Conservation (phyloP, 768 basidiomycete species). For the Lactarius vividus region DNA sequence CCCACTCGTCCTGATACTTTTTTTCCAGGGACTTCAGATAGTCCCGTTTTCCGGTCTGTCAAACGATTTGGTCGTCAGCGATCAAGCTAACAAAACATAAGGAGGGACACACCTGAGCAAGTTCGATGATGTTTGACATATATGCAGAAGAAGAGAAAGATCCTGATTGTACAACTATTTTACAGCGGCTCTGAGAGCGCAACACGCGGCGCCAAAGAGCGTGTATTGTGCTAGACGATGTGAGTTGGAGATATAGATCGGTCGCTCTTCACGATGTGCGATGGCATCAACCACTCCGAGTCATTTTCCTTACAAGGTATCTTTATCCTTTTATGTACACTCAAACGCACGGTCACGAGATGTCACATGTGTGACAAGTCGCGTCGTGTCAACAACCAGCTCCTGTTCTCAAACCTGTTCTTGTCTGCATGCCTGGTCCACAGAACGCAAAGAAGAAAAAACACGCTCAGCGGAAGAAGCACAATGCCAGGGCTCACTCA, state of each 20-base stretch:
- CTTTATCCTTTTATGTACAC: not conserved
- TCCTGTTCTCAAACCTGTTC: not conserved
- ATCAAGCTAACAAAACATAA: constrained; percentile 1
- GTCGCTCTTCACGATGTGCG: not conserved
- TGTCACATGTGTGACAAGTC: constrained; percentile 10
- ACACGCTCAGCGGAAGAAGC: constrained; percentile 37
- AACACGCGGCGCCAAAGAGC: constrained; percentile 21
- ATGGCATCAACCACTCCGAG: not conserved
- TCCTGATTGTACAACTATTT: constrained; percentile 27
- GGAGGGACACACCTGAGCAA: constrained; percentile 33
- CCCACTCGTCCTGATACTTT: constrained; percentile 83
- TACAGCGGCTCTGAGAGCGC: constrained; percentile 28
- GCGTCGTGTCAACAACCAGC: constrained; percentile 4
- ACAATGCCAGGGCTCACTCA: constrained; percentile 25
- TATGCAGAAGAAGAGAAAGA: constrained; percentile 7
- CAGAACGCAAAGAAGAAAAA: constrained; percentile 51
- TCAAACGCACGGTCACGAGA: no score
- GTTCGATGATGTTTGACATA: constrained; percentile 33
- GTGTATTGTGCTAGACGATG: constrained; percentile 19
- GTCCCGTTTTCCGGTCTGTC: constrained; percentile 92
- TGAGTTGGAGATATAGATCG: constrained; percentile 17
- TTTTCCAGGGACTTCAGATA: constrained; percentile 77
- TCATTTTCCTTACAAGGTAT: constrained; percentile 16
- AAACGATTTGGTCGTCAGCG: constrained; percentile 7
- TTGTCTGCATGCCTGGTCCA: constrained; percentile 55